Base-by-base conservation (phyloP, 2,329 filamentous ascomycete species). In the Phaeosphaeriaceae sp. region DNA sequence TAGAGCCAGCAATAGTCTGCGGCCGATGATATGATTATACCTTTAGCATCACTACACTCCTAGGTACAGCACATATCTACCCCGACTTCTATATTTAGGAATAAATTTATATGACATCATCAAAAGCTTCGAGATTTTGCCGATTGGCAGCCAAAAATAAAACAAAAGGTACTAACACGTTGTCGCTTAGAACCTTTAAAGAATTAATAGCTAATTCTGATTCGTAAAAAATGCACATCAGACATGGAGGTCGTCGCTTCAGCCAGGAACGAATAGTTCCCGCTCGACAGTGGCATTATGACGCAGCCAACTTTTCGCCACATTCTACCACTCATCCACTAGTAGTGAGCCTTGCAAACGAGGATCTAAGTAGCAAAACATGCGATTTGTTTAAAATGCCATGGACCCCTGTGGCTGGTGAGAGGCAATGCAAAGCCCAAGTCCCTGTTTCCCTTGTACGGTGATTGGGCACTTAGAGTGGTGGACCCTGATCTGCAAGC, bases 401-500 rank as follows among this genome's bases (percentile, higher is more conserved):
- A 61, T 62, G 39, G 39, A 17, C 52, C 33, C 47, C 11, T 64
- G 62, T 68, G 64, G 66, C 66, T 69, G 56, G 60, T 63, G 63
- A 64, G 62, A 52, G 61, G 60, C 56, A 53, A 56, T 56, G 39
- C 32, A 50, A 46, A 47, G 29, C 40, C 46, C 46, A 37, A 48
- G 46, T 54, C 29, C 28, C 39, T 48, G 43, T 21, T 51, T 56
- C 47, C 36, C 35, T 29, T 40, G 6, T 18, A 23, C 34, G 34
- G 49, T 54, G 49, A 52, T 51, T 53, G 51, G 54, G 44, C 42
- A 30, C 34, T 6, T 21, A 29, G 16, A 35, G 11, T 41, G 26
- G 43, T 26, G 48, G 60, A 62, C 60, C 66, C 64, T 69, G 66
- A 68, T 68, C 59, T 44, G 34, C 59, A 46, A 38, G 37, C 26